Base-by-base conservation (phyloP, 1,284 basidiomycete genomes). In the Moniliella sp. region DNA sequence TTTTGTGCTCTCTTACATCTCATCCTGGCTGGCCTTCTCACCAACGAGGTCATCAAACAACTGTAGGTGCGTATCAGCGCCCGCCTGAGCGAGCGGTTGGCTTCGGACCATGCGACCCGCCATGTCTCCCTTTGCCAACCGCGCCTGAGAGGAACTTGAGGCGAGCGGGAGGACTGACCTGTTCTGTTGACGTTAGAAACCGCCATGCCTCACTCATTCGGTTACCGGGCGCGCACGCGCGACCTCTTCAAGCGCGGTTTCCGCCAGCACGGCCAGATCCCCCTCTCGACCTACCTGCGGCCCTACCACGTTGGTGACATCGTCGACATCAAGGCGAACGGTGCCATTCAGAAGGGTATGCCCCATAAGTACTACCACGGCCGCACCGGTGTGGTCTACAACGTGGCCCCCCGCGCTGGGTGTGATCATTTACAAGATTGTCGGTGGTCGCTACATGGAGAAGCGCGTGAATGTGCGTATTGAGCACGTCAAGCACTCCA, bases 141-240 rank as follows among this genome's bases (percentile, higher is more conserved):
- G n/a, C n/a, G n/a, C n/a, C n/a, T n/a, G n/a, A n/a, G n/a, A n/a
- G n/a, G n/a, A n/a, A n/a, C n/a, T n/a, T n/a, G n/a, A n/a, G n/a
- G n/a, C n/a, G n/a, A n/a, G n/a, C n/a, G n/a, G n/a, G n/a, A n/a
- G n/a, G n/a, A n/a, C n/a, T n/a, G n/a, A n/a, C n/a, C n/a, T n/a
- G n/a, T n/a, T n/a, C n/a, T n/a, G n/a, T n/a, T n/a, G n/a, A n/a
- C n/a, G n/a, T n/a, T n/a, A n/a, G n/a, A n/a, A n/a, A n/a, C n/a
- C n/a, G n/a, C n/a, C n/a, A 94, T 93, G 86, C 84, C 88, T 71
- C 82, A 94, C 81, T 93, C 86, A 26, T 93, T 78, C 72, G 88
- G 88, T 83, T 82, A 88, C 73, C 76, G 86, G 64, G 86, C 86
- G 76, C 83, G 88, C 58, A 94, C 88, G 73, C 84, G 88, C 74